These are phyloP conservation scores for Xylaria telfairii DNA, from an alignment of 495 filamentous ascomycete species.

Conservation along the genomic window DNA sequence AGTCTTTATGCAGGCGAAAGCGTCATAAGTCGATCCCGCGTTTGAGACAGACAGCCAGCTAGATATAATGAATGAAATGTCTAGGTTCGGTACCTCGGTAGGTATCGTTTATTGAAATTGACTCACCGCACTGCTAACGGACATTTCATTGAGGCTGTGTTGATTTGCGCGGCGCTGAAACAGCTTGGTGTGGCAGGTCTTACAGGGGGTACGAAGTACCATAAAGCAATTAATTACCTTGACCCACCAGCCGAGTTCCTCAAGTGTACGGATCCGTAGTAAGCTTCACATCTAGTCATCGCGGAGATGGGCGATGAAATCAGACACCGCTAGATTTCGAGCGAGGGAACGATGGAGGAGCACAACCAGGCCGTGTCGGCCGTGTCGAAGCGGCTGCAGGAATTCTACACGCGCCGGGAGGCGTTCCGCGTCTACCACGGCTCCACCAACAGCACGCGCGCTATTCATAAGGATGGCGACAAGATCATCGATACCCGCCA, in stretches of 20 bases:
- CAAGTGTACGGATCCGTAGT: too few relatives aligned
- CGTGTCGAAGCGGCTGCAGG: constrained; percentile 52
- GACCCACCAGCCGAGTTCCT: background rate
- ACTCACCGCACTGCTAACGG: background rate
- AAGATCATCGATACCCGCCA: constrained; percentile 61
- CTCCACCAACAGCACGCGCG: constrained; percentile 75
- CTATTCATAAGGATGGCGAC: constrained; percentile 42
- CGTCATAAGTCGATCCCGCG: too few relatives aligned
- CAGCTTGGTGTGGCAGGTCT: background rate
- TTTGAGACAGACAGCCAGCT: too few relatives aligned
- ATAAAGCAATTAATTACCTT: background rate
- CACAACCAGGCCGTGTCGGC: constrained; percentile 51
- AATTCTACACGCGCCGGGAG: constrained; percentile 59
- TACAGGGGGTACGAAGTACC: background rate
- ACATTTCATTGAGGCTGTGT: background rate
- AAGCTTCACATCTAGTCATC: background rate
- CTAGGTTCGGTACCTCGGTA: too few relatives aligned
- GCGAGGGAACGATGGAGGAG: constrained; percentile 19
- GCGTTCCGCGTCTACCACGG: constrained; percentile 76
- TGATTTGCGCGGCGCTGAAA: background rate
- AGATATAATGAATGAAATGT: too few relatives aligned
- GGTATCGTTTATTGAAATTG: background rate
- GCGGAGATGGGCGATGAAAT: background rate
- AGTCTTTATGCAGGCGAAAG: too few relatives aligned
- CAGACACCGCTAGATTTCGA: background rate